These are phyloP conservation scores for Sordaria brevicollis DNA, from an alignment of 495 filamentous ascomycete species.

Conservation along the genomic window DNA sequence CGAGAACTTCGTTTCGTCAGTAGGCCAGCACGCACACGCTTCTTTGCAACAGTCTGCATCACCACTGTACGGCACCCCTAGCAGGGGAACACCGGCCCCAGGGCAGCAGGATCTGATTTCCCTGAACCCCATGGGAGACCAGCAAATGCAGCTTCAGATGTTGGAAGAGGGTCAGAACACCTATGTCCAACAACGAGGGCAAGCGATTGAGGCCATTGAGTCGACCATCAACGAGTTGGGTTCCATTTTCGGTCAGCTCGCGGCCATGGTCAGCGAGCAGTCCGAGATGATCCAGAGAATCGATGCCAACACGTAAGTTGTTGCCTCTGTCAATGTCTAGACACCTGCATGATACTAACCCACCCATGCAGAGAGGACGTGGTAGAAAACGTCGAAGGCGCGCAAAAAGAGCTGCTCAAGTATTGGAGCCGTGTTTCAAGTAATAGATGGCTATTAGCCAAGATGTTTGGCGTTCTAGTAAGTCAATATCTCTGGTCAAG, in stretches of 20 bases:
- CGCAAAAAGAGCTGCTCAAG: conserved; percentile 87
- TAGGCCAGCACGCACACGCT: conserved; percentile 56
- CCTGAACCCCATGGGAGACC: conserved; percentile 74
- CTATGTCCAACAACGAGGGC: conserved; percentile 87
- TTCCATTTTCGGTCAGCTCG: conserved; percentile 93
- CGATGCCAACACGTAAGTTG: conserved; percentile 69
- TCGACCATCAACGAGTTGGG: conserved; percentile 89
- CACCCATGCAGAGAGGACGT: conserved; percentile 57
- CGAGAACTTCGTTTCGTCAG: conserved; percentile 90
- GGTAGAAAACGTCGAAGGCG: conserved; percentile 93
- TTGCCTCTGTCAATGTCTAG: not conserved
- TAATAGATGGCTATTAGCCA: conserved; percentile 93
- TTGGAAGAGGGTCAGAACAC: conserved; percentile 89
- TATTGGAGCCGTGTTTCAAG: conserved; percentile 91
- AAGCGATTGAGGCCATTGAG: conserved; percentile 96
- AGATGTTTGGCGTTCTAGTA: conserved; percentile 91
- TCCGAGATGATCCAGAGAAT: conserved; percentile 89
- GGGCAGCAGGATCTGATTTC: conserved; percentile 61
- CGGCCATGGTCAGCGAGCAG: conserved; percentile 94
- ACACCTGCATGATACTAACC: conserved; percentile 3
- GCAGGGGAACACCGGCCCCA: conserved; percentile 43
- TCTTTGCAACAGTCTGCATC: conserved; percentile 59
- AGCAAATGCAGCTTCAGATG: conserved; percentile 78
- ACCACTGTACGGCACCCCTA: conserved; percentile 80
- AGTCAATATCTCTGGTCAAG: conserved; percentile 19